Evolutionary conservation across 2,329 filamentous ascomycete genomes (phyloP).

Genomic region (Aspergillus sp.): DNA sequence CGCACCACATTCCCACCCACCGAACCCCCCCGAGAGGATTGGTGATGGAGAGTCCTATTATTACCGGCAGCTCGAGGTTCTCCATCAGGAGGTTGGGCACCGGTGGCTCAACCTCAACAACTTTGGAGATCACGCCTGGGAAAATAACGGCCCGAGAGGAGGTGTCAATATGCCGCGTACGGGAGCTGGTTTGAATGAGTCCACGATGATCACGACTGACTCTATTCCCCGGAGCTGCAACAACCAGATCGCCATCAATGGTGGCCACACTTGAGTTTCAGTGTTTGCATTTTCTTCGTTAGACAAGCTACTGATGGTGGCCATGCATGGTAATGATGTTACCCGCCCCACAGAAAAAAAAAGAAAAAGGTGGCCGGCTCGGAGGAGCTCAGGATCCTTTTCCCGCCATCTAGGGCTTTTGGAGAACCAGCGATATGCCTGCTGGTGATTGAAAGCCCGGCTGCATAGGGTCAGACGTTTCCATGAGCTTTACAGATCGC

Average conservation of each 20-base stretch:
- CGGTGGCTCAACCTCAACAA: conserved; percentile 81
- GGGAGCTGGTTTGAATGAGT: conserved; percentile 25
- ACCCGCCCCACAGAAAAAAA: conserved; percentile 8
- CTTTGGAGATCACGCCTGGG: conserved; percentile 65
- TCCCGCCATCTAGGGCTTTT: neutral
- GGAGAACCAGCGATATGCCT: neutral
- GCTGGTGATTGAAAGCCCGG: neutral
- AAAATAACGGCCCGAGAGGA: conserved; percentile 24
- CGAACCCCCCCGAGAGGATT: neutral
- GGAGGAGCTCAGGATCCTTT: neutral
- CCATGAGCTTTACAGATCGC: conserved; percentile 20
- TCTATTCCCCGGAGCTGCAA: conserved; percentile 28
- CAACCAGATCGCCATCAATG: conserved; percentile 35
- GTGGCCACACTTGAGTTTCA: conserved; percentile 26
- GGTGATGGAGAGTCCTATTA: conserved; percentile 46
- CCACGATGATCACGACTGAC: conserved; percentile 24
- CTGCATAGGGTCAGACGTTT: conserved; percentile 26
- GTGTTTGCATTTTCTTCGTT: no score
- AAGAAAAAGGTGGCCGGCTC: neutral
- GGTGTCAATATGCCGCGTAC: conserved; percentile 20
- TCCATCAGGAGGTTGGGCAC: conserved; percentile 76
- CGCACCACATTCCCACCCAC: conserved; percentile 12
- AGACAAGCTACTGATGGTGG: no score
- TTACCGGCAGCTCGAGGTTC: conserved; percentile 75
- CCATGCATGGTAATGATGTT: no score